Conservation (phyloP, 768 basidiomycete species). For the Rhizopogon vinicolor region DNA sequence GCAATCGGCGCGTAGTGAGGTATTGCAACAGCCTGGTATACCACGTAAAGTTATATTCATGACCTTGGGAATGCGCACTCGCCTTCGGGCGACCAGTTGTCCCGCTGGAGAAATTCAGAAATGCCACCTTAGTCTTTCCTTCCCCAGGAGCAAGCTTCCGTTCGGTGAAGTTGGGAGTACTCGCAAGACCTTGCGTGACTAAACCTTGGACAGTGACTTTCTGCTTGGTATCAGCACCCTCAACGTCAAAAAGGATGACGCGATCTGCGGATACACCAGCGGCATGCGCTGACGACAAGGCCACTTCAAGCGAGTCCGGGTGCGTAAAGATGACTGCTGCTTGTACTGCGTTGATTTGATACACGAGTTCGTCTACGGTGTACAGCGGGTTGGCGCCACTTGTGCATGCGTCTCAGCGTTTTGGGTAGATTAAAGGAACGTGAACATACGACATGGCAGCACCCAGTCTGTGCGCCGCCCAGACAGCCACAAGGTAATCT, state of each 20-base stretch:
- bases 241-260: constrained; percentile 37
- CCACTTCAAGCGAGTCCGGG: constrained; percentile 38
- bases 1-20: constrained; percentile 56
- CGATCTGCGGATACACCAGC: constrained; percentile 38
- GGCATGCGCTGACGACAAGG: constrained; percentile 37
- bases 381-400: constrained; percentile 64
- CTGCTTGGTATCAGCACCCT: constrained; percentile 5
- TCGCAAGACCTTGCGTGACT: constrained; percentile 42
- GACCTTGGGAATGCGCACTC: not conserved
- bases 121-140: constrained; percentile 64
- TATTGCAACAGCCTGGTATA: constrained; percentile 50
- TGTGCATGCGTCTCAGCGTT: not conserved
- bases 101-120: constrained; percentile 70
- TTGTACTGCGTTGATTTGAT: constrained; percentile 49
- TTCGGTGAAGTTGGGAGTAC: constrained; percentile 40
- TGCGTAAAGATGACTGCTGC: constrained; percentile 47
- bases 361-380: constrained; percentile 49
- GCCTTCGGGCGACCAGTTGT: constrained; percentile 77
- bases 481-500: constrained; percentile 55
- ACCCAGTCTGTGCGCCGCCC: constrained; percentile 54
- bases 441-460: constrained; percentile 50
- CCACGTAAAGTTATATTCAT: not conserved
- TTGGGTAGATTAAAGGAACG: not conserved
- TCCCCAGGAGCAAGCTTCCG: constrained; percentile 50
- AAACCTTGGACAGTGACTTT: constrained; percentile 40